phyloP scores from a whole-genome alignment of 2,329 filamentous ascomycete species.

The Penicillium sp. region DNA sequence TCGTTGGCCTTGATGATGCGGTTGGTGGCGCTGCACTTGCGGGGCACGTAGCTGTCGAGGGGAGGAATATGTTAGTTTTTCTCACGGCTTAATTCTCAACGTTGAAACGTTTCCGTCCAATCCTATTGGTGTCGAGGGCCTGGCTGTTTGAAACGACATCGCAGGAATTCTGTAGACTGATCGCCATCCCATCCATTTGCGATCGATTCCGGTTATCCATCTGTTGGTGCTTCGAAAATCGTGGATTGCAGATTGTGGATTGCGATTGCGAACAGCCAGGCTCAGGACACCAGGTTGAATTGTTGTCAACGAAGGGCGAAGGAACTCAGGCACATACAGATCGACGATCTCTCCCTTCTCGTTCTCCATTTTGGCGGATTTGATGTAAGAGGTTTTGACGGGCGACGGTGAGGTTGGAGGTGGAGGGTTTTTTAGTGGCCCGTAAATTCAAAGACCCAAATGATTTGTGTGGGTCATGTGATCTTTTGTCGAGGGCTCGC shows the following conservation, averaged over 20 bases:
- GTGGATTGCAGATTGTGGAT: slow-evolving; percentile 8
- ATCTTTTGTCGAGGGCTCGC: slow-evolving; percentile 39
- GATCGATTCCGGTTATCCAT: not conserved
- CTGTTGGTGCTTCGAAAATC: slow-evolving; percentile 4
- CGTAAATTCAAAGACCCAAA: slow-evolving; percentile 31
- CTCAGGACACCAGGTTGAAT: slow-evolving; percentile 13
- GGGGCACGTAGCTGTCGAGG: slow-evolving; percentile 79
- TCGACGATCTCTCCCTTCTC: slow-evolving; percentile 99
- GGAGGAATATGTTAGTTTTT: slow-evolving; percentile 12
- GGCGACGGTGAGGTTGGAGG: slow-evolving; percentile 34
- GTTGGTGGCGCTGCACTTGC: slow-evolving; percentile 98
- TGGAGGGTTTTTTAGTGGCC: slow-evolving; percentile 32
- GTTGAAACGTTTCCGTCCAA: slow-evolving; percentile 1
- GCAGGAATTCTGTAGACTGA: not conserved
- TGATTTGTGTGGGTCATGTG: slow-evolving; percentile 45
- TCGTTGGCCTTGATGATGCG: slow-evolving; percentile 99
- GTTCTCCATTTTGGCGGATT: slow-evolving; percentile 87
- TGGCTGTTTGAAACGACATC: slow-evolving; percentile 6
- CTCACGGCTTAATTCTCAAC: slow-evolving; percentile 3
- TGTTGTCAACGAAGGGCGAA: slow-evolving; percentile 9
- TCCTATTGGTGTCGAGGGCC: slow-evolving; percentile 4
- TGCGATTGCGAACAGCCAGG: slow-evolving; percentile 14
- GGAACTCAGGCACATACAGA: slow-evolving; percentile 65
- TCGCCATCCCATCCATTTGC: not conserved
- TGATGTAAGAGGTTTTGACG: slow-evolving; percentile 38